A percentile compares a stretch with the other conserved stretches of the same genome.
phyloP scores from a whole-genome alignment of 2,329 filamentous ascomycete species.

The Furcasterigmium furcatum region DNA sequence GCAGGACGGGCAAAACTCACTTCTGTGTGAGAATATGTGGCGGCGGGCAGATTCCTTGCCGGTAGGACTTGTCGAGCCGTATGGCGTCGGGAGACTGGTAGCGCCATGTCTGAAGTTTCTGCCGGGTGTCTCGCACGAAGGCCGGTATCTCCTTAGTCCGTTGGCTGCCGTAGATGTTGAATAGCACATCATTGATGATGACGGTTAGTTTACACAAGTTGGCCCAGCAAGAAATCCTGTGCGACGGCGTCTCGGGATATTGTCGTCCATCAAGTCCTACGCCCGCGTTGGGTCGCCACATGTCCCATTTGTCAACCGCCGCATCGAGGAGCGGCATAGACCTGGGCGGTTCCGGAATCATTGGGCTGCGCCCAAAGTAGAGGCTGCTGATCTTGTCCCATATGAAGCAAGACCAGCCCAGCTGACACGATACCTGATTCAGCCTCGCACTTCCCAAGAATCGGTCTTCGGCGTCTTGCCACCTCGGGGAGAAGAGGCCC shows the following conservation, averaged over 20 bases:
- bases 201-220: slow-evolving; percentile 18
- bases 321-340: slow-evolving; percentile 5
- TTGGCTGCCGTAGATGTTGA: slow-evolving; percentile 10
- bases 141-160: not conserved
- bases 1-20: too few relatives aligned
- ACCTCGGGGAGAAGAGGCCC: slow-evolving; percentile 2
- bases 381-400: slow-evolving; percentile 24
- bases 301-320: slow-evolving; percentile 12
- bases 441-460: too few relatives aligned
- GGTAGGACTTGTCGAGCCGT: slow-evolving; percentile 8
- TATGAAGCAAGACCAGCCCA: slow-evolving; percentile 23
- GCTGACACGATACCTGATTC: not conserved
- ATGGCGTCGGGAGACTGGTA: slow-evolving; percentile 10
- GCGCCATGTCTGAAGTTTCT: slow-evolving; percentile 11
- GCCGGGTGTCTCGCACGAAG: not conserved
- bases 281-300: slow-evolving; percentile 13
- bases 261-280: slow-evolving; percentile 9
- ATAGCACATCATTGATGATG: slow-evolving; percentile 19
- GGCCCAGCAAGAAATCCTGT: slow-evolving; percentile 19
- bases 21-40: slow-evolving; percentile 16
- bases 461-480: too few relatives aligned
- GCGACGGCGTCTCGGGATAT: not conserved
- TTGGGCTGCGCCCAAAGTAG: slow-evolving; percentile 16
- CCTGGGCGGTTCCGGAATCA: slow-evolving; percentile 12
- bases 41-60: slow-evolving; percentile 8